Conservation (phyloP, 148 eudicot genomes). For the Persicaria tinctoria region DNA sequence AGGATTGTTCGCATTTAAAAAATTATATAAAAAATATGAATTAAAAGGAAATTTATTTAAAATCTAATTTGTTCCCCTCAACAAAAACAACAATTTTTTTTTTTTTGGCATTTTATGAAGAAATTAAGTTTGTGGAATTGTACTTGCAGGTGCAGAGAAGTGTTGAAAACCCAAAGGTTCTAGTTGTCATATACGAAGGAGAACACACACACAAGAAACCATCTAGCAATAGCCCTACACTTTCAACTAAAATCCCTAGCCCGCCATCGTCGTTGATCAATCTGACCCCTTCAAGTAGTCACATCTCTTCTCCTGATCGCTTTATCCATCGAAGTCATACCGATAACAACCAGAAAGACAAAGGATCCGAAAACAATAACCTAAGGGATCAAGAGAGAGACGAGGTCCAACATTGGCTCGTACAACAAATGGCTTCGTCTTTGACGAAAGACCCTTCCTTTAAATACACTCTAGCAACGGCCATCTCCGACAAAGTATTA, state of each 20-base stretch:
- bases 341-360: not conserved
- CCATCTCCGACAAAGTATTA: conserved; percentile 20
- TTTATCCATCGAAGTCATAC: conserved; percentile 1
- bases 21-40: too few species aligned
- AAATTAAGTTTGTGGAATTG: not conserved
- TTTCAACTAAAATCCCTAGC: not conserved
- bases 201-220: conserved; percentile 30
- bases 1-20: too few species aligned
- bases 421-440: conserved; percentile 27
- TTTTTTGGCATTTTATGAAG: too few species aligned
- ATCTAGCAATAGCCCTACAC: conserved; percentile 5
- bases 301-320: not conserved
- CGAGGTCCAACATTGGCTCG: conserved; percentile 5
- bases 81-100: too few species aligned
- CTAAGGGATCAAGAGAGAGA: not conserved
- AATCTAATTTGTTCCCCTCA: too few species aligned
- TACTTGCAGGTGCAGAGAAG: conserved; percentile 30
- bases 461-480: conserved; percentile 22
- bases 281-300: not conserved
- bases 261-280: not conserved
- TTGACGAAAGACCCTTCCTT: conserved; percentile 29
- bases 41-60: too few species aligned
- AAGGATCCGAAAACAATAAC: conserved; percentile 7
- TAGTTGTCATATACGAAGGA: conserved; percentile 36
- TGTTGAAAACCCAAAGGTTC: conserved; percentile 26